A percentile compares a stretch with the other conserved stretches of the same genome.
These are phyloP conservation scores for Petunia axillaris DNA, from an alignment of 257 asterid genomes.

Conservation along the genomic window DNA sequence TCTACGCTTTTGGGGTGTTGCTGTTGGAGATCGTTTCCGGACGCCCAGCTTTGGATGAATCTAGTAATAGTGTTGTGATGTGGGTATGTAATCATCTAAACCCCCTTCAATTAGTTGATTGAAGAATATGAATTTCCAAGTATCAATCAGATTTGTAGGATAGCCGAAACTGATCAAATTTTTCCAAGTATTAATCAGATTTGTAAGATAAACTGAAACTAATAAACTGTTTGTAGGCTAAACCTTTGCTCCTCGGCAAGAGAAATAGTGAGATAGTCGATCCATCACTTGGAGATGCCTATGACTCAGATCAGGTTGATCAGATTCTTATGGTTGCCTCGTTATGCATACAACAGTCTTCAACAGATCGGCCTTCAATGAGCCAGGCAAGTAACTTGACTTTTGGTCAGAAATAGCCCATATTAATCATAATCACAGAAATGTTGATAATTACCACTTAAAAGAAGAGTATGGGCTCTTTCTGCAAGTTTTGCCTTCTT, in stretches of 20 bases:
- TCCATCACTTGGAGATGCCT: conserved; percentile 61
- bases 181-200: background rate
- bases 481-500: background rate
- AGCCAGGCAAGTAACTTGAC: conserved; percentile 59
- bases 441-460: background rate
- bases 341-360: conserved; percentile 65
- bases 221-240: conserved; percentile 60
- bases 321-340: conserved; percentile 71
- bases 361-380: conserved; percentile 87
- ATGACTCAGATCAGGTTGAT: conserved; percentile 66
- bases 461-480: background rate
- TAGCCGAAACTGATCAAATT: no score
- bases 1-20: conserved; percentile 88
- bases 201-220: conserved; percentile 5
- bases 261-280: conserved; percentile 61
- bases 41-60: conserved; percentile 86
- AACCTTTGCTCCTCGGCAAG: conserved; percentile 62
- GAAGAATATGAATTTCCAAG: background rate
- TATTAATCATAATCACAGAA: background rate
- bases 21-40: conserved; percentile 80
- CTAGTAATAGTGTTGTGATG: conserved; percentile 83
- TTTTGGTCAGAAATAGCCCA: background rate
- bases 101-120: background rate
- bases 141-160: background rate
- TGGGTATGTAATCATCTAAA: conserved; percentile 66